phyloP scores from a whole-genome alignment of 148 eudicot genomes.

The Camellia japonica region DNA sequence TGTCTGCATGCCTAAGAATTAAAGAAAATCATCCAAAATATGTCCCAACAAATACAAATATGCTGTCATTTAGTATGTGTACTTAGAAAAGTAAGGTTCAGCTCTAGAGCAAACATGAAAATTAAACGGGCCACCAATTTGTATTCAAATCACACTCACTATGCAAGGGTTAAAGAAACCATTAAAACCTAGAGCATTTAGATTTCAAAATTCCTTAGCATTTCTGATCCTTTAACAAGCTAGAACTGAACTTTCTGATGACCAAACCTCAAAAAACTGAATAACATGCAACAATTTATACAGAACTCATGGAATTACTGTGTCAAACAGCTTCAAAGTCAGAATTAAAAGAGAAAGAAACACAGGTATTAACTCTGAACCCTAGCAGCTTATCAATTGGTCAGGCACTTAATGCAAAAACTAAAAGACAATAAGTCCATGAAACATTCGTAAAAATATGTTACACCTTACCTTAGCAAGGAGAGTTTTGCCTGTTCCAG shows the following conservation, averaged over 20 bases:
- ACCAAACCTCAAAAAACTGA: neutral
- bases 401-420: neutral
- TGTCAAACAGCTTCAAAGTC: neutral
- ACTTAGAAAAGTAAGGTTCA: neutral
- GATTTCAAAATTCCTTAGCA: neutral
- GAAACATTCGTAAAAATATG: neutral
- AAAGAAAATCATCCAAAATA: neutral
- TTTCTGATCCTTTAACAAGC: constrained; percentile 4
- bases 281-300: neutral
- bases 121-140: neutral
- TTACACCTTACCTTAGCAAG: constrained; percentile 75
- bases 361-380: neutral
- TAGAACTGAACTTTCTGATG: neutral
- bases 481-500: constrained; percentile 97
- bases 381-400: neutral
- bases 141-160: neutral
- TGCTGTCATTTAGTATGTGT: neutral
- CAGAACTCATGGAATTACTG: constrained; percentile 1
- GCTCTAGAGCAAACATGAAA: neutral
- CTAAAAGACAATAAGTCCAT: neutral
- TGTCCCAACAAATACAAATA: neutral
- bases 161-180: neutral
- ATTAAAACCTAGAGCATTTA: neutral
- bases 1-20: neutral
- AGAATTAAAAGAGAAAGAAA: neutral